These are phyloP conservation scores for Schizosaccharomyces osmophilus DNA, from an alignment of 805 yeast species.

Conservation along the genomic window DNA sequence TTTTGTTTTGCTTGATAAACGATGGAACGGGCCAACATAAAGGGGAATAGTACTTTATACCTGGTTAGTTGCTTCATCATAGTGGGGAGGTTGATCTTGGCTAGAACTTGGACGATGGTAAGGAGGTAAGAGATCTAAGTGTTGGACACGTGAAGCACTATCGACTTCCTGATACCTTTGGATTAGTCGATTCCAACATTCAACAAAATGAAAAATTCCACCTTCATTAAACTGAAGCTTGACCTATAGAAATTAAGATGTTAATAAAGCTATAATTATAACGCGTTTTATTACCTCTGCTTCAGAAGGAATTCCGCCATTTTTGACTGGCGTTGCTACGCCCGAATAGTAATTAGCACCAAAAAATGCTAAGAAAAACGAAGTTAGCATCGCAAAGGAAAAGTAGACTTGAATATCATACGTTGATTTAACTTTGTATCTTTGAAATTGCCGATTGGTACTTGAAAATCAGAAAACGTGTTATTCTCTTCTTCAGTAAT, in stretches of 20 bases:
- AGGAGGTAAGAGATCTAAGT: background rate
- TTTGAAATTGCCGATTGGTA: background rate
- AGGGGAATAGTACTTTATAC: background rate
- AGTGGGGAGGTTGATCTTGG: background rate
- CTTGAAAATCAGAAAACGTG: background rate
- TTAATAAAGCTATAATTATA: background rate
- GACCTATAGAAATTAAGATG: background rate
- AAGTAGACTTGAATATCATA: background rate
- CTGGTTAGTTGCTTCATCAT: background rate
- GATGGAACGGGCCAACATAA: background rate
- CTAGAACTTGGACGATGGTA: background rate
- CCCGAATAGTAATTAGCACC: background rate
- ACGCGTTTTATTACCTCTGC: background rate
- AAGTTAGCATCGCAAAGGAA: background rate
- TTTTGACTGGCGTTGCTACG: background rate
- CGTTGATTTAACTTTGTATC: background rate
- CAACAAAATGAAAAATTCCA: background rate
- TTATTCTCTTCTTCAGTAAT: background rate
- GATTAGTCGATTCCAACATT: background rate
- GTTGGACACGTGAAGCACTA: background rate
- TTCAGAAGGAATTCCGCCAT: background rate
- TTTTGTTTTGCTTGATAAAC: background rate
- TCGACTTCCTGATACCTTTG: background rate
- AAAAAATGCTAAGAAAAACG: background rate
- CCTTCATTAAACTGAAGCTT: background rate